Percentiles rank a stretch among this genome's conserved stretches.
Evolutionary conservation across 2,329 filamentous ascomycete species (phyloP).

Genomic region (Trichoderma sp.): DNA sequence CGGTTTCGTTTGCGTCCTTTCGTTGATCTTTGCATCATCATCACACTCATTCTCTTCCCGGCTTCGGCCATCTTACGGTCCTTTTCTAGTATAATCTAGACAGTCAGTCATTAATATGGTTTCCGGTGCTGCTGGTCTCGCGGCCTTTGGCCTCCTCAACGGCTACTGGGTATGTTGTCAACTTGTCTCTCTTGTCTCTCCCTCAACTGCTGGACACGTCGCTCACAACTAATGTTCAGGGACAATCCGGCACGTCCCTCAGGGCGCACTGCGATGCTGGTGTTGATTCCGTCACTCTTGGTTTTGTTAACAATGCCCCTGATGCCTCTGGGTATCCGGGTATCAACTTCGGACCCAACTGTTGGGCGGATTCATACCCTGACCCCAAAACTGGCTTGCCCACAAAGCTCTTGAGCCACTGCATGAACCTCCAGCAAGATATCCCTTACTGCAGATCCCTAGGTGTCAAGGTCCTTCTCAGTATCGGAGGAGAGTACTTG

Average conservation of each 20-base stretch:
- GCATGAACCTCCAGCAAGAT: slow-evolving; percentile 36
- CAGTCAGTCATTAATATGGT: slow-evolving; percentile 25
- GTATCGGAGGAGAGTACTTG: slow-evolving; percentile 38
- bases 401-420: slow-evolving; percentile 36
- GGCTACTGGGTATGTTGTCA: slow-evolving; percentile 38
- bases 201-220: neutral
- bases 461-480: slow-evolving; percentile 43
- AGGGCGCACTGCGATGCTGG: slow-evolving; percentile 36
- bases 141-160: slow-evolving; percentile 34
- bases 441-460: slow-evolving; percentile 41
- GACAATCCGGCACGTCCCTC: slow-evolving; percentile 34
- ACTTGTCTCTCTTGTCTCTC: neutral
- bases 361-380: slow-evolving; percentile 30
- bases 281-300: slow-evolving; percentile 38
- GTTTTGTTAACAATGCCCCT: slow-evolving; percentile 39
- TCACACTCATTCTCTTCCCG: slow-evolving; percentile 17
- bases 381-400: slow-evolving; percentile 23
- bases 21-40: slow-evolving; percentile 34
- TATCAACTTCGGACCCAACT: slow-evolving; percentile 41
- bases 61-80: slow-evolving; percentile 37
- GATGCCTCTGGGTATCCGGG: slow-evolving; percentile 36
- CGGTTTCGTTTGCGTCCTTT: slow-evolving; percentile 40
- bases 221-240: slow-evolving; percentile 27
- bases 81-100: slow-evolving; percentile 21
- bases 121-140: slow-evolving; percentile 26